A percentile compares a stretch with the other conserved stretches of the same genome.
Evolutionary conservation across 2,329 filamentous ascomycete species (phyloP).

Genomic region (Aotearoamyces nothofagi): DNA sequence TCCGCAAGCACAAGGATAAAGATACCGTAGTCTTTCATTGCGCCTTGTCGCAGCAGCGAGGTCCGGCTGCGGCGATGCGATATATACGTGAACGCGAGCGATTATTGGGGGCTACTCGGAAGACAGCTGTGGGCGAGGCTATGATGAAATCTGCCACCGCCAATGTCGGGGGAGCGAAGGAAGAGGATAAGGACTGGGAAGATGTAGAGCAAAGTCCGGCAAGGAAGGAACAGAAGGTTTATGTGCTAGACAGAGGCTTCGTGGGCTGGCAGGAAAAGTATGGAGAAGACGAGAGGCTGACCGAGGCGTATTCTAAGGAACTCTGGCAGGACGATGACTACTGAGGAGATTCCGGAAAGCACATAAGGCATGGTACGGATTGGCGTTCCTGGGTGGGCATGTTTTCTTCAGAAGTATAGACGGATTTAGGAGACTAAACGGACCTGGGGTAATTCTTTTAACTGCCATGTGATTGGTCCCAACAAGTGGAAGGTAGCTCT

Average conservation of each 20-base stretch:
- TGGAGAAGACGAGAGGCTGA: constrained; percentile 65
- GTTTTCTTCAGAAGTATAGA: too few relatives aligned
- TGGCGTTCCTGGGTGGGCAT: too few relatives aligned
- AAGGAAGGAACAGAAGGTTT: constrained; percentile 49
- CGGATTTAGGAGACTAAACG: too few relatives aligned
- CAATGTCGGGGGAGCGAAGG: constrained; percentile 17
- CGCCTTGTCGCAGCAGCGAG: constrained; percentile 77
- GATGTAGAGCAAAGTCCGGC: constrained; percentile 11
- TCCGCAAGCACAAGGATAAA: constrained; percentile 61
- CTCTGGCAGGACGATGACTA: constrained; percentile 44
- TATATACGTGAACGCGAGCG: constrained; percentile 61
- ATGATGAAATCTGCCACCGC: constrained; percentile 9
- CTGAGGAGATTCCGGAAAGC: too few relatives aligned
- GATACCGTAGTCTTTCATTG: constrained; percentile 90
- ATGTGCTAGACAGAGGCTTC: constrained; percentile 74
- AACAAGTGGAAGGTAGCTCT: too few relatives aligned
- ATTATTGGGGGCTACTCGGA: constrained; percentile 15
- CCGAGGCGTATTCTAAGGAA: constrained; percentile 72
- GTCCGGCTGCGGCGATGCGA: constrained; percentile 66
- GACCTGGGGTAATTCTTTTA: too few relatives aligned
- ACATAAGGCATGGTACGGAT: too few relatives aligned
- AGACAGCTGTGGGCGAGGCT: constrained; percentile 9
- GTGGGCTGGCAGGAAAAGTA: constrained; percentile 76
- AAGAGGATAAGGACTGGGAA: constrained; percentile 16
- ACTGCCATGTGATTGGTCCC: too few relatives aligned